Percentiles rank a stretch among this genome's conserved stretches.
These are phyloP conservation scores for Musa troglodytarum DNA, from an alignment of 176 grass and related monocot species.

Conservation along the genomic window DNA sequence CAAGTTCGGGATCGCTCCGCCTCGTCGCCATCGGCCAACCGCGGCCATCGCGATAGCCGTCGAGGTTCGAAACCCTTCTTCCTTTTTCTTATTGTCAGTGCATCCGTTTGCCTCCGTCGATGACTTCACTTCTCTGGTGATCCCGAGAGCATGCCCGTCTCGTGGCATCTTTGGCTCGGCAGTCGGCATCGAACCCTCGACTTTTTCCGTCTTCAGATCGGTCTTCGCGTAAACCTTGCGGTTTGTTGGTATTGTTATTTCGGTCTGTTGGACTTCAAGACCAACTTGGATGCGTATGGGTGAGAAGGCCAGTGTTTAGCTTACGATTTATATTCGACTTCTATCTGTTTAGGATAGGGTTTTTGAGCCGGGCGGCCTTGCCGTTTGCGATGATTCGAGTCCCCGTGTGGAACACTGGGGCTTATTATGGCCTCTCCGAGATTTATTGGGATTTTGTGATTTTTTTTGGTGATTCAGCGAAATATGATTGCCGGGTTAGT, in stretches of 20 bases:
- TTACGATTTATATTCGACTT: not conserved
- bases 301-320: not conserved
- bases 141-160: not conserved
- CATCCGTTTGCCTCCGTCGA: not conserved
- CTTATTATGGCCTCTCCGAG: not conserved
- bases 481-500: not conserved
- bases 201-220: not conserved
- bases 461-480: not conserved
- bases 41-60: not conserved
- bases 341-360: not conserved
- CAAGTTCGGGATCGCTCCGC: not conserved
- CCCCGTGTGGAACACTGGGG: not conserved
- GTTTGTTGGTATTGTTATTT: not conserved
- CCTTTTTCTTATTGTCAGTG: not conserved
- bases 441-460: not conserved
- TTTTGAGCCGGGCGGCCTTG: not conserved
- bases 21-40: not conserved
- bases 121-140: not conserved
- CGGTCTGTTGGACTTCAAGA: not conserved
- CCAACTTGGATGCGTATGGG: not conserved
- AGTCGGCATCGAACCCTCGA: not conserved
- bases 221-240: not conserved
- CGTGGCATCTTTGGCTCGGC: not conserved
- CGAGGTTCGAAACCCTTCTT: not conserved
- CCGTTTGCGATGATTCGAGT: not conserved